These are phyloP conservation scores for Lactarius trivialis DNA, from an alignment of 768 basidiomycete genomes.

Conservation along the genomic window DNA sequence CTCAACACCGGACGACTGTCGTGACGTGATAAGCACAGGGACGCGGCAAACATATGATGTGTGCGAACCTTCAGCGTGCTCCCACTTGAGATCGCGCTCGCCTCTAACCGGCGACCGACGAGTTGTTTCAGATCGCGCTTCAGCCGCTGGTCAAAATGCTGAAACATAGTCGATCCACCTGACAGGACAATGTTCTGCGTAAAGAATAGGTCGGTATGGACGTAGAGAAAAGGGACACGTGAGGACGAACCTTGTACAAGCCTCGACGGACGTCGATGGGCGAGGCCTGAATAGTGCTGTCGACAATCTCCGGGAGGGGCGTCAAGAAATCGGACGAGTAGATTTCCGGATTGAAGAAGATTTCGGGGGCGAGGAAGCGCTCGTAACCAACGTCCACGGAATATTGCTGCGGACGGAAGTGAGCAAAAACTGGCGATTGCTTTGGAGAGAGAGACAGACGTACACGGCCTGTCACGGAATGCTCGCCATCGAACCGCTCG, in stretches of 20 bases:
- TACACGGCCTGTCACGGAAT: slow-evolving; percentile 88
- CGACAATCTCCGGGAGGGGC: slow-evolving; percentile 92
- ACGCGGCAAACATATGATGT: not conserved
- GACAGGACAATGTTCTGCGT: slow-evolving; percentile 90
- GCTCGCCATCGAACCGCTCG: slow-evolving; percentile 87
- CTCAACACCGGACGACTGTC: slow-evolving; percentile 89
- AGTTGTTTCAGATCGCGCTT: slow-evolving; percentile 93
- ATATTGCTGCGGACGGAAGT: slow-evolving; percentile 63
- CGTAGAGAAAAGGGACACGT: not conserved
- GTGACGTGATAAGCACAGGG: not conserved
- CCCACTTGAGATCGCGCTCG: slow-evolving; percentile 67
- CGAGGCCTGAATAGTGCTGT: slow-evolving; percentile 89
- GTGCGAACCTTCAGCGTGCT: slow-evolving; percentile 61
- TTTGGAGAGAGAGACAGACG: slow-evolving; percentile 25
- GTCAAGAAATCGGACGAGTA: slow-evolving; percentile 96
- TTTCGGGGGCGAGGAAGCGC: slow-evolving; percentile 97
- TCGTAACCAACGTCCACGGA: slow-evolving; percentile 93
- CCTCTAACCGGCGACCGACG: slow-evolving; percentile 84
- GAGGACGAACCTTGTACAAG: slow-evolving; percentile 75
- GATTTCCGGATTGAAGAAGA: slow-evolving; percentile 99
- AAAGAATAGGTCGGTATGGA: not conserved
- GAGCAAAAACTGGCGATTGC: slow-evolving; percentile 4
- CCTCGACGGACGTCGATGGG: slow-evolving; percentile 97
- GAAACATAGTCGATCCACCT: slow-evolving; percentile 99
- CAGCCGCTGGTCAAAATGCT: slow-evolving; percentile 94